Evolutionary conservation across 441 rosid species (phyloP).

Genomic region (Pelargonium cotyledonis): DNA sequence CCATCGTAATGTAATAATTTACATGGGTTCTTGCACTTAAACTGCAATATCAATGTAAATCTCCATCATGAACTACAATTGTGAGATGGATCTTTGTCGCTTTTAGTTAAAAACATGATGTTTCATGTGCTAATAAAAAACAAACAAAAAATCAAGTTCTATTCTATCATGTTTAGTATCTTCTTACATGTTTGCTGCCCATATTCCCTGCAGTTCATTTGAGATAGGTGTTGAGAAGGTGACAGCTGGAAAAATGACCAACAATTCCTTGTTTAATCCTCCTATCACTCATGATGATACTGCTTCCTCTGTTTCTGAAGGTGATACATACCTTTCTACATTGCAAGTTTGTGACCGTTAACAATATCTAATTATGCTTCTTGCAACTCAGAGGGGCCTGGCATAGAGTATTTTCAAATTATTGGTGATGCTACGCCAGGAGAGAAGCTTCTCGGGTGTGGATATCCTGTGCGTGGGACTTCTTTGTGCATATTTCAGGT

Average conservation of each 20-base stretch:
- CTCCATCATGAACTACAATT: too few species aligned
- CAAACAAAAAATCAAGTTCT: too few species aligned
- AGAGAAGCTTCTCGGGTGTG: conserved; percentile 89
- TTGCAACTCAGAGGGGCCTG: conserved; percentile 65
- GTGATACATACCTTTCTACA: conserved; percentile 26
- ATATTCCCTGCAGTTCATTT: conserved; percentile 25
- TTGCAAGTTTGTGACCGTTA: conserved; percentile 17
- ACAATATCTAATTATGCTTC: conserved; percentile 24
- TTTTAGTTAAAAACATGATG: too few species aligned
- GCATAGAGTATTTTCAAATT: conserved; percentile 87
- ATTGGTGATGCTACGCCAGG: conserved; percentile 90
- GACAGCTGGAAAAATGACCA: conserved; percentile 24
- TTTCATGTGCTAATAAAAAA: too few species aligned
- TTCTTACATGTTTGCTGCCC: conserved; percentile 28
- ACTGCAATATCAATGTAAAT: too few species aligned
- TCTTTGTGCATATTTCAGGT: conserved; percentile 98
- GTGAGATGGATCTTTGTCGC: background rate
- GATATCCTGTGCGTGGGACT: conserved; percentile 84
- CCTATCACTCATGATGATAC: conserved; percentile 27
- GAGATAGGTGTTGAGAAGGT: conserved; percentile 20
- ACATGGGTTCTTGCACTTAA: too few species aligned
- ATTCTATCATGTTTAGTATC: background rate
- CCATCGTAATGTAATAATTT: background rate
- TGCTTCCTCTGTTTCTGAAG: conserved; percentile 39
- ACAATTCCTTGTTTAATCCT: conserved; percentile 25